Evolutionary conservation across 1,284 basidiomycete species (phyloP).

Genomic region (Pseudozyma pruni): DNA sequence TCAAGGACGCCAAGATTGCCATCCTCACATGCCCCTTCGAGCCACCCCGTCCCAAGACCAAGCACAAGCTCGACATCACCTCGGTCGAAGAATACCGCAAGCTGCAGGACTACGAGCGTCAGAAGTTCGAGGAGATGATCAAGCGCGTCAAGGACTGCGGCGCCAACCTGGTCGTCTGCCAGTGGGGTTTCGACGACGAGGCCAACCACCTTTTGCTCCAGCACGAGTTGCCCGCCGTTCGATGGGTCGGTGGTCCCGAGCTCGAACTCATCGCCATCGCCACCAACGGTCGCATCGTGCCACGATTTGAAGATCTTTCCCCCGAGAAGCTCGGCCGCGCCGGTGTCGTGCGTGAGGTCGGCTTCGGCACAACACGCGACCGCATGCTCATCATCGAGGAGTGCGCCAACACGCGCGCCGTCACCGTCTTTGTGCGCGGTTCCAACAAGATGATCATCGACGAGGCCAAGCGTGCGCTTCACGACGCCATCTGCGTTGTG

Average conservation of each 20-base stretch:
- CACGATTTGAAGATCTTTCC: slow-evolving; percentile 93
- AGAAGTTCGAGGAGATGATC: slow-evolving; percentile 97
- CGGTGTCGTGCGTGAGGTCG: slow-evolving; percentile 89
- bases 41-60: slow-evolving; percentile 97
- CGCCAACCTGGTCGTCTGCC: slow-evolving; percentile 97
- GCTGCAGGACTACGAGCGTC: slow-evolving; percentile 91
- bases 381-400: slow-evolving; percentile 99
- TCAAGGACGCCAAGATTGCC: slow-evolving; percentile 89
- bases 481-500: slow-evolving; percentile 97
- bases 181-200: slow-evolving; percentile 99
- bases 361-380: slow-evolving; percentile 96
- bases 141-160: slow-evolving; percentile 96
- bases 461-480: slow-evolving; percentile 95
- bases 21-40: slow-evolving; percentile 99
- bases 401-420: slow-evolving; percentile 94
- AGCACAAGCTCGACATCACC: slow-evolving; percentile 98
- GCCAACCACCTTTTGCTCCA: slow-evolving; percentile 98
- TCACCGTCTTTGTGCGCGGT: slow-evolving; percentile 95
- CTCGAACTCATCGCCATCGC: slow-evolving; percentile 99
- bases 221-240: slow-evolving; percentile 95
- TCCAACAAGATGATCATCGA: slow-evolving; percentile 98
- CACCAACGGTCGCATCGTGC: slow-evolving; percentile 96
- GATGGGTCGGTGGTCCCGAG: slow-evolving; percentile 99
- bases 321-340: slow-evolving; percentile 91
- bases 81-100: slow-evolving; percentile 98